A percentile compares a stretch with the other conserved stretches of the same genome.
phyloP scores from a whole-genome alignment of 2,329 filamentous ascomycete species.

The Aspergillus viridinutans region DNA sequence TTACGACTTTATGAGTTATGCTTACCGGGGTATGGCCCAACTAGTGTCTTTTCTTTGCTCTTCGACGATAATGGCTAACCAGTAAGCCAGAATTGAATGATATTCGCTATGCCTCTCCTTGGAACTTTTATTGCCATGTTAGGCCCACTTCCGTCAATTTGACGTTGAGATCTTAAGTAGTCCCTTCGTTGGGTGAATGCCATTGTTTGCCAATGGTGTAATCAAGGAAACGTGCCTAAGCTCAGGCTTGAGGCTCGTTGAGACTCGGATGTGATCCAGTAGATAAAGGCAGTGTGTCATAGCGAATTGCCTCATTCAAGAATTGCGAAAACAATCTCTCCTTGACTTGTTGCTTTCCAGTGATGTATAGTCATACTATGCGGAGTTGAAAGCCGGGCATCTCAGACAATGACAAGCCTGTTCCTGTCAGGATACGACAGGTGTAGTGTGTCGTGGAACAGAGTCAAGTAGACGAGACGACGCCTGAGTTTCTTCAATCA shows the following conservation, averaged over 20 bases:
- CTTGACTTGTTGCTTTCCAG: not conserved
- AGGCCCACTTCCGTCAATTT: too few species aligned
- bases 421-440: too few species aligned
- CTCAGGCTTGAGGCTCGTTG: not conserved
- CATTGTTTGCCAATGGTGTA: not conserved
- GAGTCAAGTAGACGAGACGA: not conserved
- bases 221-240: not conserved
- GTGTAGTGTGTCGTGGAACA: not conserved
- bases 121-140: not conserved
- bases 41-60: not conserved
- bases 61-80: not conserved
- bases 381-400: not conserved
- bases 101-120: not conserved
- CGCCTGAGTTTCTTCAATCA: not conserved
- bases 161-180: not conserved
- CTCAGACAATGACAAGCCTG: not conserved
- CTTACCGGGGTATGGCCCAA: not conserved
- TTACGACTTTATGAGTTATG: conserved; percentile 5
- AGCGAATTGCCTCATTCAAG: not conserved
- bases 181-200: too few species aligned
- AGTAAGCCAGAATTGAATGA: not conserved
- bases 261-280: not conserved
- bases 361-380: not conserved
- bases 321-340: not conserved
- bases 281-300: not conserved